Conservation (phyloP, 78 protist genomes). For the Speleostelium caveatum region DNA sequence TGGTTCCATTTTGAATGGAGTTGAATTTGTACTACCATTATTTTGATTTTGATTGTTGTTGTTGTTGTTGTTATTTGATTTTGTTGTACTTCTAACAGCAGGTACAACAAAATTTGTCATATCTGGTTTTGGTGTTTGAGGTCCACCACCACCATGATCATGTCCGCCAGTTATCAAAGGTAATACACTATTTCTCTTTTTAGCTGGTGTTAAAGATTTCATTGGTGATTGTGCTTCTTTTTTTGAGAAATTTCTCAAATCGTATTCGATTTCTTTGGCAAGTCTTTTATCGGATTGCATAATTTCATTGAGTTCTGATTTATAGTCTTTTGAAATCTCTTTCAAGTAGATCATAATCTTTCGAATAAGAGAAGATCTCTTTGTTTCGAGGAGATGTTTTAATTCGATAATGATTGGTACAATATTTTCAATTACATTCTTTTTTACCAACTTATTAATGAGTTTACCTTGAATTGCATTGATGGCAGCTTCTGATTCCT, state of each 20-base stretch:
- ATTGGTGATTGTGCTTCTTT: constrained; percentile 35
- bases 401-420: constrained; percentile 82
- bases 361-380: constrained; percentile 81
- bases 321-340: constrained; percentile 75
- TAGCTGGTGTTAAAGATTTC: too few relatives aligned
- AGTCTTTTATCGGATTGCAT: constrained; percentile 77
- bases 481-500: constrained; percentile 6
- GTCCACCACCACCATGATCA: neutral
- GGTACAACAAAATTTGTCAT: constrained; percentile 54
- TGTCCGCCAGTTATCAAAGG: neutral
- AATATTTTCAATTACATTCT: constrained; percentile 79
- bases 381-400: constrained; percentile 76
- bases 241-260: constrained; percentile 21
- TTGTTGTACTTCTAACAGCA: neutral
- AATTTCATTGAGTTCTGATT: constrained; percentile 74
- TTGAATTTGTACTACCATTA: neutral
- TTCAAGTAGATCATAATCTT: constrained; percentile 58
- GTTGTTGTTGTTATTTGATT: neutral
- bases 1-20: constrained; percentile 9
- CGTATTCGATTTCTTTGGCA: constrained; percentile 85
- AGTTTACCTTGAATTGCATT: constrained; percentile 19
- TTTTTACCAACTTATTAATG: constrained; percentile 61
- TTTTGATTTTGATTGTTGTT: neutral
- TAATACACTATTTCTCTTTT: neutral
- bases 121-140: constrained; percentile 1